Percentiles rank a stretch among this genome's conserved stretches.
These are phyloP conservation scores for Rhizopogon sp. DNA, from an alignment of 768 basidiomycete genomes.

Conservation along the genomic window DNA sequence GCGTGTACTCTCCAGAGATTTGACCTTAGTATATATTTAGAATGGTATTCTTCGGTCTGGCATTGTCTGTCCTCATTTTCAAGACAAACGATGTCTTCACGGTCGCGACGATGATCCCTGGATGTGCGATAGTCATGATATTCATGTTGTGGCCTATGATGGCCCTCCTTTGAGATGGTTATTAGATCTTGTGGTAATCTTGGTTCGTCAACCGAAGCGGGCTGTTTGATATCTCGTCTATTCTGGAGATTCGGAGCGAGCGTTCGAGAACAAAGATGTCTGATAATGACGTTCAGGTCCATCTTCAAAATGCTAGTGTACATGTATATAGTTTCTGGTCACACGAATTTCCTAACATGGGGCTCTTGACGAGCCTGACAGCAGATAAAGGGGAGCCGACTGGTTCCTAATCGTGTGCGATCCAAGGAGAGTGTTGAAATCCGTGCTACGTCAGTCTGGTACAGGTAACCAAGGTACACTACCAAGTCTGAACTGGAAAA, in stretches of 20 bases:
- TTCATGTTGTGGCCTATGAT: constrained; percentile 15
- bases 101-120: constrained; percentile 9
- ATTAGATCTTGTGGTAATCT: background rate
- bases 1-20: background rate
- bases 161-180: background rate
- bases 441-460: too few relatives aligned
- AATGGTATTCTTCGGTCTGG: constrained; percentile 22
- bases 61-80: constrained; percentile 23
- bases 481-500: too few relatives aligned
- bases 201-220: background rate
- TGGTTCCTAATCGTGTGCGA: too few relatives aligned
- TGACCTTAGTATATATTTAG: constrained; percentile 8
- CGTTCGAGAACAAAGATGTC: background rate
- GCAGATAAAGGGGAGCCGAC: too few relatives aligned
- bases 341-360: too few relatives aligned
- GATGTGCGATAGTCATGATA: constrained; percentile 11
- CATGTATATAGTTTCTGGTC: too few relatives aligned
- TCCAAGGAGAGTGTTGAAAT: too few relatives aligned
- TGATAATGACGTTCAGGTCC: background rate
- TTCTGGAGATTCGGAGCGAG: background rate
- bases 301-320: too few relatives aligned
- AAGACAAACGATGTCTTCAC: constrained; percentile 7
- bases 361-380: too few relatives aligned
- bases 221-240: background rate
- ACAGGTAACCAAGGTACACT: too few relatives aligned